Evolutionary conservation across 305 asterid species (phyloP).

Genomic region (Fraxinus nigra): DNA sequence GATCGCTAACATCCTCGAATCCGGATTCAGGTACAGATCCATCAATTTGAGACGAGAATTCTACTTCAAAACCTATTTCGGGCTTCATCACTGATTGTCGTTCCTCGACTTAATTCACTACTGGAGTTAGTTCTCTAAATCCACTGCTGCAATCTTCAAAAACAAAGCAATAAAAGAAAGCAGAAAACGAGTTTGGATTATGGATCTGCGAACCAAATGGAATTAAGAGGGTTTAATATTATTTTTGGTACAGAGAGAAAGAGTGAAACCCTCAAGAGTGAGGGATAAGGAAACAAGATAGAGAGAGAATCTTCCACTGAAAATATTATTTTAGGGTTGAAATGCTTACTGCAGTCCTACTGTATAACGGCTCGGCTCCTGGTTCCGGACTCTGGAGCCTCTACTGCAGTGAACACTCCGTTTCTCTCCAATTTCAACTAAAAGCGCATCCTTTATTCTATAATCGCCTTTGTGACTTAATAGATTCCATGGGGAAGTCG

Average conservation of each 20-base stretch:
- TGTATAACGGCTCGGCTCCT: slow-evolving; percentile 4
- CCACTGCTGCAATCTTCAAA: slow-evolving; percentile 27
- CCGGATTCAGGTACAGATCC: slow-evolving; percentile 17
- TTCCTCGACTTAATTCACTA: slow-evolving; percentile 14
- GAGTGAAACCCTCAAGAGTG: slow-evolving; percentile 32
- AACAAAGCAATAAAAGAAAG: slow-evolving; percentile 30
- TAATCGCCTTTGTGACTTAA: background rate
- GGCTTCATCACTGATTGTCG: slow-evolving; percentile 32
- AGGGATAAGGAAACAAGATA: slow-evolving; percentile 21
- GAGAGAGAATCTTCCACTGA: slow-evolving; percentile 20
- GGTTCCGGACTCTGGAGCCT: slow-evolving; percentile 14
- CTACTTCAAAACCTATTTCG: slow-evolving; percentile 31
- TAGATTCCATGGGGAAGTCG: background rate
- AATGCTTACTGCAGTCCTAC: slow-evolving; percentile 1
- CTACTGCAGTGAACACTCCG: slow-evolving; percentile 4
- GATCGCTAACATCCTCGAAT: slow-evolving; percentile 18
- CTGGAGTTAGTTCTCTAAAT: slow-evolving; percentile 22
- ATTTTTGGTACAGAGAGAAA: slow-evolving; percentile 11
- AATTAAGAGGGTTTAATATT: slow-evolving; percentile 24
- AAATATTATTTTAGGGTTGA: slow-evolving; percentile 15
- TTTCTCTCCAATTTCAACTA: slow-evolving; percentile 20
- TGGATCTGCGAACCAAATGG: slow-evolving; percentile 28
- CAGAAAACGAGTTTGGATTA: slow-evolving; percentile 4
- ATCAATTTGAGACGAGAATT: slow-evolving; percentile 24
- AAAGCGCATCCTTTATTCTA: background rate